These are phyloP conservation scores for Stephanodiscus minutulus DNA, from an alignment of 108 stramenopile genomes.

Conservation along the genomic window DNA sequence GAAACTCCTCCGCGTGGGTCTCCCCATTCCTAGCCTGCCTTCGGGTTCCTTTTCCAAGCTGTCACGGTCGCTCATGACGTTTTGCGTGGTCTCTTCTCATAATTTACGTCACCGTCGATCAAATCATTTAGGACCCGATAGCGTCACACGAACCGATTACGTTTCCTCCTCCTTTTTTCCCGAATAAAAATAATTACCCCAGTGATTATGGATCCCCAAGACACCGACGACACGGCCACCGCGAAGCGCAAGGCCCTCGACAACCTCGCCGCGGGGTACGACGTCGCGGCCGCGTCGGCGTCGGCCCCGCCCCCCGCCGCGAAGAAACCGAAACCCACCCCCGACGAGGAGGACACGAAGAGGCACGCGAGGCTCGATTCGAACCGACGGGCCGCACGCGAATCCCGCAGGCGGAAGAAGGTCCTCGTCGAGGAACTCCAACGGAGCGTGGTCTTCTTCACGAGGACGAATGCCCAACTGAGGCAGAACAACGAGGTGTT, in stretches of 20 bases:
- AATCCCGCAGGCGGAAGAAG: conserved; percentile 83
- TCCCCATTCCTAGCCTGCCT: too few relatives aligned
- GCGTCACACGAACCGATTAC: too few relatives aligned
- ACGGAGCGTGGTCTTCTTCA: conserved; percentile 82
- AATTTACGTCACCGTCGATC: too few relatives aligned
- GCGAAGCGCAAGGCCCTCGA: conserved; percentile 23
- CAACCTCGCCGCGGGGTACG: conserved; percentile 4
- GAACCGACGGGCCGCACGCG: conserved; percentile 87
- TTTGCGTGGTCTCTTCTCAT: too few relatives aligned
- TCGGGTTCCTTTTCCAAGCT: too few relatives aligned
- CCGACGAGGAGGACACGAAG: conserved; percentile 9
- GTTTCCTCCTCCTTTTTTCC: too few relatives aligned
- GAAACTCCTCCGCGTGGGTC: too few relatives aligned
- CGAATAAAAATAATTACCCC: too few relatives aligned
- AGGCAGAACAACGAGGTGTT: conserved; percentile 32
- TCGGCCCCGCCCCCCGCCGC: conserved; percentile 4
- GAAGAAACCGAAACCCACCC: conserved; percentile 5
- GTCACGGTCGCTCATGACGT: too few relatives aligned
- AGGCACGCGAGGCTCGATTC: conserved; percentile 85
- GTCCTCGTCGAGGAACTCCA: conserved; percentile 86
- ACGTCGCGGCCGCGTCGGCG: background rate
- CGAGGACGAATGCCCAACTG: conserved; percentile 46
- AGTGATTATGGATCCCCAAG: background rate
- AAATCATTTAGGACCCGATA: too few relatives aligned
- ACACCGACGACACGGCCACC: conserved; percentile 1